phyloP scores from a whole-genome alignment of 169 alveolate species.

The Eimeria necatrix region DNA sequence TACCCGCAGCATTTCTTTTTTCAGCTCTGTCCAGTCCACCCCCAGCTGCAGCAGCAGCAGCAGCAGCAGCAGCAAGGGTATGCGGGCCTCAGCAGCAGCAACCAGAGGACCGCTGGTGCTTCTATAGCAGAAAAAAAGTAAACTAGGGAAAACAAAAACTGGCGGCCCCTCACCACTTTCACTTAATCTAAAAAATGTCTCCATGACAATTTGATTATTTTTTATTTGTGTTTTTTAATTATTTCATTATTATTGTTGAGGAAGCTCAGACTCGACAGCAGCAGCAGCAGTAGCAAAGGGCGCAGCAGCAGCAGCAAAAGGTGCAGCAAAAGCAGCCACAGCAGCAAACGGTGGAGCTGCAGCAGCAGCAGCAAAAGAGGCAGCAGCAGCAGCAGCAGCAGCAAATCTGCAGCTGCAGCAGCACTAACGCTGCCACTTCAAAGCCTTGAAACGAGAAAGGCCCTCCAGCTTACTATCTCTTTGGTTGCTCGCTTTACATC shows the following conservation, averaged over 20 bases:
- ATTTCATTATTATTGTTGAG: too few species aligned
- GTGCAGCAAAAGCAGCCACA: neutral
- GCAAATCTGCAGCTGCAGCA: neutral
- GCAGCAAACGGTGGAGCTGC: neutral
- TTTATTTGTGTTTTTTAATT: too few species aligned
- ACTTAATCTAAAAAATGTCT: too few species aligned
- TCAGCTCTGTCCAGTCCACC: constrained; percentile 11
- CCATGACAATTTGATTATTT: too few species aligned
- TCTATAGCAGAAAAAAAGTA: too few species aligned
- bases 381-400: constrained; percentile 9
- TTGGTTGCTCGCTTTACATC: constrained; percentile 29
- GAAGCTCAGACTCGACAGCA: neutral
- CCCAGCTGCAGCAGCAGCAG: constrained; percentile 65
- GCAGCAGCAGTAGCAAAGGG: neutral
- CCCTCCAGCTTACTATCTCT: neutral
- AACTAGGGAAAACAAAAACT: too few species aligned
- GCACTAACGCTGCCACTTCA: neutral
- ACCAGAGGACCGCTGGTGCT: too few species aligned
- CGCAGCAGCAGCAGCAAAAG: neutral
- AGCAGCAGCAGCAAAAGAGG: neutral
- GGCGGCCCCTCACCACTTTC: too few species aligned
- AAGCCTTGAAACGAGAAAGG: neutral
- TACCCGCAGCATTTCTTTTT: constrained; percentile 37
- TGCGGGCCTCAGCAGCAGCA: too few species aligned
- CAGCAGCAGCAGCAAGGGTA: constrained; percentile 25